These are phyloP conservation scores for Saprolegnia diclina DNA, from an alignment of 352 stramenopile species.

Conservation along the genomic window DNA sequence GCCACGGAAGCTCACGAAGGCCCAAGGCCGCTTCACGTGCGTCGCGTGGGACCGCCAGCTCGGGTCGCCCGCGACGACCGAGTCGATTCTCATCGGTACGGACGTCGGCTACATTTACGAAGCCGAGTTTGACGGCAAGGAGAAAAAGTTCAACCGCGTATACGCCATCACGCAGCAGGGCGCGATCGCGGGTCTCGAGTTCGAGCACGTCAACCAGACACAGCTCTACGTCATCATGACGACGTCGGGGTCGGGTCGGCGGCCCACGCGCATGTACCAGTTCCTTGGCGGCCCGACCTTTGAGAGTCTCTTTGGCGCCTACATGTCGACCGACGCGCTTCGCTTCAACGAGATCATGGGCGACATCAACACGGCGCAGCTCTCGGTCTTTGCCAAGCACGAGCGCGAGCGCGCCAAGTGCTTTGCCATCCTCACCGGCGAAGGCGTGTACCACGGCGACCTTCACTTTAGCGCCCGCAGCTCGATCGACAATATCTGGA, in stretches of 20 bases:
- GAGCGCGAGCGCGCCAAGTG: slow-evolving; percentile 75
- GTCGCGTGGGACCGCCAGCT: slow-evolving; percentile 81
- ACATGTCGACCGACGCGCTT: slow-evolving; percentile 71
- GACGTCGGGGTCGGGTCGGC: slow-evolving; percentile 76
- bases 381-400: slow-evolving; percentile 74
- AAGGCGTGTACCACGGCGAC: slow-evolving; percentile 88
- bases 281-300: slow-evolving; percentile 82
- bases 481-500: slow-evolving; percentile 79
- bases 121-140: slow-evolving; percentile 82
- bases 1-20: slow-evolving; percentile 84
- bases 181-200: slow-evolving; percentile 69
- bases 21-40: slow-evolving; percentile 65
- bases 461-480: slow-evolving; percentile 64
- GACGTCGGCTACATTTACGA: slow-evolving; percentile 74
- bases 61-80: slow-evolving; percentile 46
- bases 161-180: slow-evolving; percentile 87
- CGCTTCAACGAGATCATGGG: slow-evolving; percentile 88
- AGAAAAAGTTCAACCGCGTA: slow-evolving; percentile 81
- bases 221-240: slow-evolving; percentile 78
- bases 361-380: slow-evolving; percentile 70
- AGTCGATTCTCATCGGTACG: slow-evolving; percentile 74
- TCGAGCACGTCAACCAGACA: slow-evolving; percentile 66
- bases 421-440: slow-evolving; percentile 87
- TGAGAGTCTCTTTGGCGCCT: slow-evolving; percentile 78
- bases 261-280: slow-evolving; percentile 88